These are phyloP conservation scores for Tuber umbilicatum DNA, from an alignment of 495 filamentous ascomycete genomes.

Conservation along the genomic window DNA sequence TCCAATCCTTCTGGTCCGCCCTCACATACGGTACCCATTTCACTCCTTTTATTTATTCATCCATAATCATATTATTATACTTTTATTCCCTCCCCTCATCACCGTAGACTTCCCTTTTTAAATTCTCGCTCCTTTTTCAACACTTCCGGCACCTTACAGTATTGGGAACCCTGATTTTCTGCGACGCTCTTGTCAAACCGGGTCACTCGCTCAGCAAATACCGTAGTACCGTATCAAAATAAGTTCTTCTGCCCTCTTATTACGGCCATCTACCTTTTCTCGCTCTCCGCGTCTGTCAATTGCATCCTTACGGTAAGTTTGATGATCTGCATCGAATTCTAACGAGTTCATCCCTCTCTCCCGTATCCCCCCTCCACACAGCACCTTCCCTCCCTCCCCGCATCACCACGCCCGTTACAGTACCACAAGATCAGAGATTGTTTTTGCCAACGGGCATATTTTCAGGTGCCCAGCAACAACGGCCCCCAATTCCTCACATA, in stretches of 20 bases:
- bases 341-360: not conserved
- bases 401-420: not conserved
- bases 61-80: constrained; percentile 10
- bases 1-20: not conserved
- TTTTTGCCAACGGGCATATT: not conserved
- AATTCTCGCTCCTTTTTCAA: not conserved
- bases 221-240: not conserved
- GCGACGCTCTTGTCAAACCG: not conserved
- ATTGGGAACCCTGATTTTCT: not conserved
- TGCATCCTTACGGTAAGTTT: not conserved
- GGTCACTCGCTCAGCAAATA: not conserved
- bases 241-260: not conserved
- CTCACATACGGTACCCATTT: constrained; percentile 10
- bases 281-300: not conserved
- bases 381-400: not conserved
- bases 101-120: not conserved
- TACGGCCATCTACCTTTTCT: not conserved
- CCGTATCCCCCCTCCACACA: not conserved
- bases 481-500: not conserved
- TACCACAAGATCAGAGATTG: not conserved
- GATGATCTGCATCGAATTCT: not conserved
- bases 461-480: not conserved
- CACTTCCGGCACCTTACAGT: not conserved
- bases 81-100: not conserved
- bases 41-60: constrained; percentile 26